Evolutionary conservation across 495 filamentous ascomycete species (phyloP), one percentile per base, ranked within the genome.

Genomic region (Sporormia fimetaria): DNA sequence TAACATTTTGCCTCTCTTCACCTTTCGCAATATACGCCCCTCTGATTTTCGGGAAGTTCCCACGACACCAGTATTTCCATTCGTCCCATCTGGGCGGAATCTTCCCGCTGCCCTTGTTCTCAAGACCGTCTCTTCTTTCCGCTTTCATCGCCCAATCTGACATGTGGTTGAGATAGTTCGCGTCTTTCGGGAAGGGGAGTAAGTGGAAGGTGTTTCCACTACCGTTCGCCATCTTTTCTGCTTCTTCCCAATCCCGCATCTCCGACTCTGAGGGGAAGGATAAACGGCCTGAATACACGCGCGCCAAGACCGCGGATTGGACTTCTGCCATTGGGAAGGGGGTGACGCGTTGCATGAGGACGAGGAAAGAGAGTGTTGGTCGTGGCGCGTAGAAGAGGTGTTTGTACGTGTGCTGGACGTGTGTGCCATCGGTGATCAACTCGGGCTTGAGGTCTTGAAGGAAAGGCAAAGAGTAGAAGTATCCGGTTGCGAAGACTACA

Each of bases 271-370:
- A 48, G 0, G 87, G 88, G 6, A 93, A 63, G 0, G 49, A 49
- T 2, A 94, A 65, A 0, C 75, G 61, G 21, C 74, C 73, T 0
- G 81, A 72, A 74, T 77, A 93, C 2, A 85, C 70, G 3, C 84
- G 71, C 9, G 85, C 75, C 40, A 94, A 69, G 2, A 81, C 68
- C 7, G 83, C 76, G 3, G 74, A 77, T 56, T 94, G 87, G n/a
- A 69, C 73, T 55, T 94, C 83, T 1, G 76, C 65, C 4, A 87
- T 52, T 2, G 81, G 78, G 52, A 94, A 94, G 2, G 88, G 87
- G 17, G 92, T 78, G 8, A 93, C 74, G 45, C 81, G 80, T 45
- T 84, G 79, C 2, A 78, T 74, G 15, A 95, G 62, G 0, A 71
- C 80, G 0, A 80, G 67, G 47, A 94, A 87, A 2, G 76, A 79